phyloP scores from a whole-genome alignment of 2,329 filamentous ascomycete species.

The Pyricularia grisea region DNA sequence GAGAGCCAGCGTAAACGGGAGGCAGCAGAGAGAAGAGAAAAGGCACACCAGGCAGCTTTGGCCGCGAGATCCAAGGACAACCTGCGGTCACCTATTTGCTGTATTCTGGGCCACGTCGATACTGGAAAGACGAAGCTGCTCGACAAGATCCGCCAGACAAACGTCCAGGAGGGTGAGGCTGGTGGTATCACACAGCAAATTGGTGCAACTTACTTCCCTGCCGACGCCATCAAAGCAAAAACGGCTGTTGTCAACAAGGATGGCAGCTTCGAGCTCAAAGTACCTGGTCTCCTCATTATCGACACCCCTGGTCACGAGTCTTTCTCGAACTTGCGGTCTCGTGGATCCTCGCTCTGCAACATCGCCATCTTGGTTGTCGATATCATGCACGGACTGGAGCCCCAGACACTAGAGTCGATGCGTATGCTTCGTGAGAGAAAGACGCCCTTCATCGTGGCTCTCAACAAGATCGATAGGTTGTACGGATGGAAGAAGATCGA shows the following conservation, averaged over 20 bases:
- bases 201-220: slow-evolving; percentile 97
- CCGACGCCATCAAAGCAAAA: slow-evolving; percentile 87
- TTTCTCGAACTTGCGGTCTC: slow-evolving; percentile 94
- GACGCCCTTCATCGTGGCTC: slow-evolving; percentile 94
- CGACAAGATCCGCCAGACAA: slow-evolving; percentile 97
- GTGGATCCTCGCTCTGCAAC: slow-evolving; percentile 97
- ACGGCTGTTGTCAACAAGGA: slow-evolving; percentile 89
- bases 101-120: slow-evolving; percentile 99
- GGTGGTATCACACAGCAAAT: slow-evolving; percentile 99
- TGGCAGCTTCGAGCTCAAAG: slow-evolving; percentile 88
- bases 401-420: slow-evolving; percentile 96
- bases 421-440: slow-evolving; percentile 82
- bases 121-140: slow-evolving; percentile 99
- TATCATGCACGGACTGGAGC: slow-evolving; percentile 99
- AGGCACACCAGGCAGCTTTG: slow-evolving; percentile 83
- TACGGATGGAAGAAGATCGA: slow-evolving; percentile 98
- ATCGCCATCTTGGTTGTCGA: slow-evolving; percentile 98
- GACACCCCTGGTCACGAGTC: slow-evolving; percentile 99
- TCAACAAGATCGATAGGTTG: slow-evolving; percentile 99
- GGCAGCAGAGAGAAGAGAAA: slow-evolving; percentile 78
- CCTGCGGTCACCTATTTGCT: slow-evolving; percentile 95
- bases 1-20: slow-evolving; percentile 76
- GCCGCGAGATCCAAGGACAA: slow-evolving; percentile 89
- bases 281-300: slow-evolving; percentile 91
- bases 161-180: slow-evolving; percentile 97